phyloP scores from a whole-genome alignment of 805 yeast species.

The Starmerella riodocensis region DNA sequence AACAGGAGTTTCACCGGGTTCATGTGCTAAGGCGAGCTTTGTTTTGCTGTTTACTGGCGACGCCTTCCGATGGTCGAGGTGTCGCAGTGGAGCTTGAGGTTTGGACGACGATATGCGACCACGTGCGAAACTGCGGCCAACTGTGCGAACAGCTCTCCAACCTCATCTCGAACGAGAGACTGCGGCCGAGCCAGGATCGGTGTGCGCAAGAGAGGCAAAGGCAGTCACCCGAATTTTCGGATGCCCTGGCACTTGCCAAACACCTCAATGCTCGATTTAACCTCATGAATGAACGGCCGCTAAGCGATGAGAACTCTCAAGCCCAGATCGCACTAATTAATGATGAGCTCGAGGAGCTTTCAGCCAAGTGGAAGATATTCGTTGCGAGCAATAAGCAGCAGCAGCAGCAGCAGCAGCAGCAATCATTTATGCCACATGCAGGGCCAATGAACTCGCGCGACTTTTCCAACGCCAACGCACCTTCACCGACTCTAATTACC shows the following conservation, averaged over 20 bases:
- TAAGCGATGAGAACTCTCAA: conserved; percentile 4
- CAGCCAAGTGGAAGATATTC: conserved; percentile 1
- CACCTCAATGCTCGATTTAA: conserved; percentile 20
- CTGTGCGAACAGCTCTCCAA: conserved; percentile 15
- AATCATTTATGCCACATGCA: not conserved
- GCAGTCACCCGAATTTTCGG: conserved; percentile 1
- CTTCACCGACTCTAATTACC: conserved; percentile 10
- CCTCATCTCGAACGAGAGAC: conserved; percentile 18
- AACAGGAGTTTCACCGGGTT: conserved; percentile 27
- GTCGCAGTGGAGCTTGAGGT: conserved; percentile 17
- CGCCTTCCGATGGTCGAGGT: conserved; percentile 21
- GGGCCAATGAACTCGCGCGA: not conserved
- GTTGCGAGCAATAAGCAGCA: not conserved
- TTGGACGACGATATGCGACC: conserved; percentile 23
- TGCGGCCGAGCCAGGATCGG: not conserved
- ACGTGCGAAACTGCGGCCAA: conserved; percentile 7
- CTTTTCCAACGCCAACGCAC: not conserved
- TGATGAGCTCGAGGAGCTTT: conserved; percentile 12
- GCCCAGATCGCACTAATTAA: conserved; percentile 9
- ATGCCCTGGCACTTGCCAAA: conserved; percentile 13
- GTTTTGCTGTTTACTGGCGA: conserved; percentile 33
- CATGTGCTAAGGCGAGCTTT: conserved; percentile 33
- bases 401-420: not conserved
- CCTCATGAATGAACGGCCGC: conserved; percentile 8
- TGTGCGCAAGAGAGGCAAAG: not conserved